Conservation (phyloP, 768 basidiomycete genomes). For the Sarcodon sp. region DNA sequence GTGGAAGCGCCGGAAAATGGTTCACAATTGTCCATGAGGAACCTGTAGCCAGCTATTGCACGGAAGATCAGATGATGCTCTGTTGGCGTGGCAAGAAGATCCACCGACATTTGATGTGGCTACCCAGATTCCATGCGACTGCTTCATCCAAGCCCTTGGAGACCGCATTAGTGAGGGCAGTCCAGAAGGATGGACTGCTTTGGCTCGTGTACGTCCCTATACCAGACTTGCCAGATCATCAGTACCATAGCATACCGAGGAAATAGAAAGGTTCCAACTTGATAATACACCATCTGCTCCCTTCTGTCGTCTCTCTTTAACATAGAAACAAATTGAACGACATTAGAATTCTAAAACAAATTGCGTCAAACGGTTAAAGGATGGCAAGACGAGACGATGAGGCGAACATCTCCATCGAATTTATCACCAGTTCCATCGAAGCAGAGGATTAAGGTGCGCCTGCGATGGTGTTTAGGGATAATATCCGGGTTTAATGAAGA, state of each 20-base stretch:
- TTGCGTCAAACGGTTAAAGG: neutral
- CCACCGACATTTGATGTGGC: constrained; percentile 34
- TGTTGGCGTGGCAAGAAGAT: too few relatives aligned
- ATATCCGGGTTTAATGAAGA: neutral
- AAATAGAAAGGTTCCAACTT: constrained; percentile 16
- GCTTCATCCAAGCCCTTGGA: constrained; percentile 33
- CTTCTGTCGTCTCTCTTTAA: constrained; percentile 37
- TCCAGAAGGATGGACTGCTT: constrained; percentile 22
- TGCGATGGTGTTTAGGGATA: constrained; percentile 8
- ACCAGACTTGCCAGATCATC: constrained; percentile 23
- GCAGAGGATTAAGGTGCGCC: constrained; percentile 36
- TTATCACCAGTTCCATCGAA: constrained; percentile 48
- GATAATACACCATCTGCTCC: constrained; percentile 49
- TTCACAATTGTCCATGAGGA: constrained; percentile 46
- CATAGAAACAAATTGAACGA: constrained; percentile 35
- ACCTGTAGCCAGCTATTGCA: constrained; percentile 36
- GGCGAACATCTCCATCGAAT: constrained; percentile 25
- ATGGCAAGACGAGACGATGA: constrained; percentile 3
- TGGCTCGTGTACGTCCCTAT: constrained; percentile 36
- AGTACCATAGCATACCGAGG: neutral
- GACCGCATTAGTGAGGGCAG: constrained; percentile 15
- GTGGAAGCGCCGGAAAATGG: neutral
- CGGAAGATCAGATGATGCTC: neutral
- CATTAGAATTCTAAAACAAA: constrained; percentile 29
- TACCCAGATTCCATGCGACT: constrained; percentile 34